A percentile compares a stretch with the other conserved stretches of the same genome.
Conservation (phyloP, 306 rosid genomes). For the Glycine tomentella region DNA sequence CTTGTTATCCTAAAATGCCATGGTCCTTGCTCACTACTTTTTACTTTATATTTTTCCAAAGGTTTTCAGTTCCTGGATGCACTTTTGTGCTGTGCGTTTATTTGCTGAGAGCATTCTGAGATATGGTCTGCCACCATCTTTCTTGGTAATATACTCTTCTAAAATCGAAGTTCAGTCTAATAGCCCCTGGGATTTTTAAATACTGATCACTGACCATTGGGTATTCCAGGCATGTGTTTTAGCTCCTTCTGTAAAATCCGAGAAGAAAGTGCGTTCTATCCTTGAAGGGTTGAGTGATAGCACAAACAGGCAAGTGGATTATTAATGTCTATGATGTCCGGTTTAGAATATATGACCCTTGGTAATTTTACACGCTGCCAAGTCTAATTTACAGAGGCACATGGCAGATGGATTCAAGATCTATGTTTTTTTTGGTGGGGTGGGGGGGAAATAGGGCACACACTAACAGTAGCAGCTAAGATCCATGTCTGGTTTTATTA, state of each 20-base stretch:
- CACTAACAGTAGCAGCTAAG: no score
- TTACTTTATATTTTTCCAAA: conserved; percentile 46
- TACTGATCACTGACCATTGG: conserved; percentile 34
- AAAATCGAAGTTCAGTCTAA: conserved; percentile 31
- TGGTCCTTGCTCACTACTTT: conserved; percentile 20
- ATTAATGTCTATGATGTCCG: conserved; percentile 20
- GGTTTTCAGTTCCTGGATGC: conserved; percentile 99
- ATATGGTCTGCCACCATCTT: conserved; percentile 92
- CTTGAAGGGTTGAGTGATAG: conserved; percentile 81
- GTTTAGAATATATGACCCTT: not conserved
- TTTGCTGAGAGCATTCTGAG: conserved; percentile 93
- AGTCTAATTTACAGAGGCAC: not conserved
- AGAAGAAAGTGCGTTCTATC: conserved; percentile 88
- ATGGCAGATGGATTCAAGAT: no score
- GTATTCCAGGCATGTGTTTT: conserved; percentile 81
- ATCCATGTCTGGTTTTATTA: no score
- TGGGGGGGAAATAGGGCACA: conserved; percentile 30
- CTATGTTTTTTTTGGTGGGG: no score
- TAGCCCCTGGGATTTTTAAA: not conserved
- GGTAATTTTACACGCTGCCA: conserved; percentile 29
- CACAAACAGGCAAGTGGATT: conserved; percentile 74
- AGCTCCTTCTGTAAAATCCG: conserved; percentile 76
- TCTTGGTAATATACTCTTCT: conserved; percentile 68
- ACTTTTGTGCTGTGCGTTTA: conserved; percentile 82
- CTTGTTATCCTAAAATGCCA: no score